Evolutionary conservation across 164 flowering plant species (phyloP).

Genomic region (Santalum album): DNA sequence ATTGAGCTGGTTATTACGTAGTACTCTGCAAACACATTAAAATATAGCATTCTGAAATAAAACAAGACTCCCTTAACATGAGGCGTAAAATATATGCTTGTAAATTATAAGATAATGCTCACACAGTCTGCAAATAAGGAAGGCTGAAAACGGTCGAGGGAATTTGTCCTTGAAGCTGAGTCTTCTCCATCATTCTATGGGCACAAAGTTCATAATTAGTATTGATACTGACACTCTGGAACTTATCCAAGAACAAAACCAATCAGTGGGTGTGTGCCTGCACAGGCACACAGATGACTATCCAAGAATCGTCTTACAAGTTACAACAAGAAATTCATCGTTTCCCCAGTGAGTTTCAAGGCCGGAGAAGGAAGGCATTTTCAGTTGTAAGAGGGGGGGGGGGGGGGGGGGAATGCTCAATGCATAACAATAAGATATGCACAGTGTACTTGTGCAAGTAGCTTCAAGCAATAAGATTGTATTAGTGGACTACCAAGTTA

Average conservation of each 20-base stretch:
- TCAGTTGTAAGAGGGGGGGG: no score
- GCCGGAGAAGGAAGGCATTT: no score
- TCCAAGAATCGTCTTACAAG: no score
- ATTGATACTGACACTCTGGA: not conserved
- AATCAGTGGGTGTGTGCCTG: not conserved
- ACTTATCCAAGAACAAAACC: not conserved
- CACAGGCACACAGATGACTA: no score
- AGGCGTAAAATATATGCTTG: not conserved
- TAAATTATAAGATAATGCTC: slow-evolving; percentile 16
- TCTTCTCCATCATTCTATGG: slow-evolving; percentile 39
- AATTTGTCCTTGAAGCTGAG: slow-evolving; percentile 39
- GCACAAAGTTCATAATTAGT: not conserved
- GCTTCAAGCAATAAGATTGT: no score
- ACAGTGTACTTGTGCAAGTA: no score
- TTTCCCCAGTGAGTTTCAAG: no score
- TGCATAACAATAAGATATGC: no score
- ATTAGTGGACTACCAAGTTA: no score
- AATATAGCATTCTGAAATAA: not conserved
- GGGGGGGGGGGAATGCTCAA: no score
- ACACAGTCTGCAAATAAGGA: slow-evolving; percentile 47
- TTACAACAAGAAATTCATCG: no score
- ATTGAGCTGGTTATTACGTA: slow-evolving; percentile 37
- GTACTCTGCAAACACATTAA: slow-evolving; percentile 22
- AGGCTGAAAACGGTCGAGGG: slow-evolving; percentile 37
- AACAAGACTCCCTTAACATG: no score